Evolutionary conservation across 2,329 filamentous ascomycete species (phyloP).

Genomic region (Talaromyces sp.): DNA sequence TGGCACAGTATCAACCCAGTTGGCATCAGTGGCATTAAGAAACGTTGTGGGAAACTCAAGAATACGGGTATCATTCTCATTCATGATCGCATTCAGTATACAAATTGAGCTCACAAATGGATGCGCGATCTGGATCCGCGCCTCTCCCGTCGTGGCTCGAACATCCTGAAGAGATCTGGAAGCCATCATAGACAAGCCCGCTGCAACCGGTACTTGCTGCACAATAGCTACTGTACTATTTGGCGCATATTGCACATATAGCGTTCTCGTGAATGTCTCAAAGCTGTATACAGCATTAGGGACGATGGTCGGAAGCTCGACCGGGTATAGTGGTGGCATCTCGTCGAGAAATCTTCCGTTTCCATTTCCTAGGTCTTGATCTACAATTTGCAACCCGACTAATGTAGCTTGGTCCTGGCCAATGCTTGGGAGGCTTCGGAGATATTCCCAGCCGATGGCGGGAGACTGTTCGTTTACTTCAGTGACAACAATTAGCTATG

Average conservation of each 20-base stretch:
- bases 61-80: background rate
- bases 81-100: background rate
- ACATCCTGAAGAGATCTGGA: background rate
- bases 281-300: no score
- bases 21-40: background rate
- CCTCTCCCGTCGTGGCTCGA: background rate
- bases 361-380: background rate
- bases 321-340: constrained; percentile 1
- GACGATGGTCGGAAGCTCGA: background rate
- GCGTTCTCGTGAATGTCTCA: background rate
- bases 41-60: background rate
- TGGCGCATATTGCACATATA: background rate
- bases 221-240: background rate
- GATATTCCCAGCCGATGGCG: constrained; percentile 9
- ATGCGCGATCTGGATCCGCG: background rate
- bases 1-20: background rate
- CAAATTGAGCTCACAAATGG: constrained; percentile 6
- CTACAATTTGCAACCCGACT: background rate
- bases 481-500: background rate
- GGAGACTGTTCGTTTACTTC: constrained; percentile 1
- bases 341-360: background rate
- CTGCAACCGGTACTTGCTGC: background rate
- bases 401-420: background rate
- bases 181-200: background rate
- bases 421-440: constrained; percentile 3